Evolutionary conservation across 2,329 filamentous ascomycete genomes (phyloP).

Genomic region (Trichoderma sp.): DNA sequence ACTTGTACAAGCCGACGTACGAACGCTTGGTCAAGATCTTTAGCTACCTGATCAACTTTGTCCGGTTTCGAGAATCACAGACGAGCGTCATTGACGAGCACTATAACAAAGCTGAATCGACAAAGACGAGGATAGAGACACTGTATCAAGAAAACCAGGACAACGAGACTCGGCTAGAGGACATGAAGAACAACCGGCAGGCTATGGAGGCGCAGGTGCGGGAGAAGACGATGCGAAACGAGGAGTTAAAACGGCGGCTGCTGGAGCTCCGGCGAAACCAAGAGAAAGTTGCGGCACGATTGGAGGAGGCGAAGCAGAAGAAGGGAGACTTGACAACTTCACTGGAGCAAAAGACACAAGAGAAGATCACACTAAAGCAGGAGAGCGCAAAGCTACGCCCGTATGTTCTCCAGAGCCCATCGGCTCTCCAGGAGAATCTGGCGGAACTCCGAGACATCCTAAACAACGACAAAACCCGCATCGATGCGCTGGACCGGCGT

Average conservation of each 20-base stretch:
- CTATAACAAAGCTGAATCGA: slow-evolving; percentile 84
- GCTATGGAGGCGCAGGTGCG: slow-evolving; percentile 77
- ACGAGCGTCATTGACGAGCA: slow-evolving; percentile 86
- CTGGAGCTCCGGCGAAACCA: slow-evolving; percentile 78
- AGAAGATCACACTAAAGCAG: slow-evolving; percentile 68
- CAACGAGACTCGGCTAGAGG: slow-evolving; percentile 73
- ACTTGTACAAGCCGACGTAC: slow-evolving; percentile 87
- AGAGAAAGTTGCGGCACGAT: slow-evolving; percentile 74
- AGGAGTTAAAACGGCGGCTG: slow-evolving; percentile 78
- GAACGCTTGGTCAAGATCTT: slow-evolving; percentile 91
- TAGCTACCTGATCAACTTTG: slow-evolving; percentile 98
- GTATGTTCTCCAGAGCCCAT: slow-evolving; percentile 87
- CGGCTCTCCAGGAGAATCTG: slow-evolving; percentile 75
- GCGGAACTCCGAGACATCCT: slow-evolving; percentile 79
- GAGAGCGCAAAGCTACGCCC: slow-evolving; percentile 87
- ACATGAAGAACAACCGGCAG: slow-evolving; percentile 75
- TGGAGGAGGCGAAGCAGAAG: slow-evolving; percentile 79
- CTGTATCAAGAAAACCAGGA: slow-evolving; percentile 84
- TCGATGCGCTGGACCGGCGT: slow-evolving; percentile 82
- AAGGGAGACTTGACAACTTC: slow-evolving; percentile 71
- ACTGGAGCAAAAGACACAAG: slow-evolving; percentile 68
- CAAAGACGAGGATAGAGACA: slow-evolving; percentile 82
- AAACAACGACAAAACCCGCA: slow-evolving; percentile 73
- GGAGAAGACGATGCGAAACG: slow-evolving; percentile 81
- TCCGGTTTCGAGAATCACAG: slow-evolving; percentile 92